Evolutionary conservation across 2,329 filamentous ascomycete genomes (phyloP), one percentile per base, ranked within the genome.

Genomic region (Calycina herbarum): DNA sequence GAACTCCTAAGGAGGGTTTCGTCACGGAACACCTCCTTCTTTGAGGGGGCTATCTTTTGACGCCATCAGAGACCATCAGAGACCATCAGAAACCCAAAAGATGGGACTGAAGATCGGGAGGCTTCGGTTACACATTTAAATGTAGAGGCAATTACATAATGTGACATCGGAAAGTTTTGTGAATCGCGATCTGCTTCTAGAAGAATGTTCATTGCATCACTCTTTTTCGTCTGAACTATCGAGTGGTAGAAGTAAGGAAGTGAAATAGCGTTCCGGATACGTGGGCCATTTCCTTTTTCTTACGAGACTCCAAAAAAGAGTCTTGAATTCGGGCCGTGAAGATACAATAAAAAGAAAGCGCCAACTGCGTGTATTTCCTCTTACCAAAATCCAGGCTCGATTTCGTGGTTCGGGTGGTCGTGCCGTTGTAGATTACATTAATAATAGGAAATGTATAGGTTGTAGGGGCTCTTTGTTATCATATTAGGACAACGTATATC

Each of bases 341-440:
- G 20, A 11, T 40, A 40, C 38, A 40, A 54, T 27, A 13, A 24
- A 54, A 27, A 54, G 48, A 54, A 24, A 24, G n/a, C 7, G n/a
- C 42, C n/a, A 35, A 35, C 33, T 35, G 33, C 35, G 35, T 38
- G 35, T 38, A 38, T 38, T 38, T 13, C 35, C 6, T 40, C 38
- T 40, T 40, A 17, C 13, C 38, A 40, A 15, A 15, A 40, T 40
- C 38, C 13, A 17, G 38, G 38, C 38, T 15, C 38, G 11, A 40
- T 40, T 40, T 40, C 38, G 38, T 40, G 35, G 10, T 51, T 51
- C 10, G 20, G 38, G 33, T 58, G 64, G 54, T 57, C 17, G 40
- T 33, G 24, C 27, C 20, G 66, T 58, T 63, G 64, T 42, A 64
- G 45, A 35, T 59, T 64, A 68, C 13, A 67, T 67, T 66, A 64